Evolutionary conservation across 306 rosid species (phyloP).

Genomic region (Rosa multiflora): DNA sequence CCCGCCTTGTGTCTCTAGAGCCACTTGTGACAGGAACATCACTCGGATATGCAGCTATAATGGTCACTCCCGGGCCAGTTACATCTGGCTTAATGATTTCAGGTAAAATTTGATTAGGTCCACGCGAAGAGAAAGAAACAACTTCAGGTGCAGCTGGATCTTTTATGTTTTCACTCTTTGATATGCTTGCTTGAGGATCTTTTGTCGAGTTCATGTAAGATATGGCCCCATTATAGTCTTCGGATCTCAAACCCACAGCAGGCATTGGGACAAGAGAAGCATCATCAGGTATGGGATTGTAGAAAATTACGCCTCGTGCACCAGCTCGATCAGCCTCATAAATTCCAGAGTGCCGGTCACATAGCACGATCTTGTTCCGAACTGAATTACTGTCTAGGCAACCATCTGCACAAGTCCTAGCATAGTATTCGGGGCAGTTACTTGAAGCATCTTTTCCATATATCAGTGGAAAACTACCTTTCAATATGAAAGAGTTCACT

Average conservation of each 20-base stretch:
- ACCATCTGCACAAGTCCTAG: neutral
- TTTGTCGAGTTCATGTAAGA: slow-evolving; percentile 12
- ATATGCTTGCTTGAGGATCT: slow-evolving; percentile 23
- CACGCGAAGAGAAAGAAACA: slow-evolving; percentile 44
- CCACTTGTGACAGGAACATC: neutral
- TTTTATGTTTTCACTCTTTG: slow-evolving; percentile 16
- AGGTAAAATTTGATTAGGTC: slow-evolving; percentile 29
- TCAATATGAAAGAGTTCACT: slow-evolving; percentile 11
- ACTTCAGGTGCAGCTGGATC: slow-evolving; percentile 33
- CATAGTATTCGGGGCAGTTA: neutral
- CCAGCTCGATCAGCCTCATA: neutral
- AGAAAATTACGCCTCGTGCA: neutral
- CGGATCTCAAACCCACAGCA: neutral
- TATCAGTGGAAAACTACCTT: slow-evolving; percentile 2
- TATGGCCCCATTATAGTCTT: neutral
- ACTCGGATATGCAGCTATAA: slow-evolving; percentile 32
- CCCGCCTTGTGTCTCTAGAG: slow-evolving; percentile 12
- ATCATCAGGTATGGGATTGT: neutral
- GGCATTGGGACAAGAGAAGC: neutral
- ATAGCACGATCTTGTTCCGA: neutral
- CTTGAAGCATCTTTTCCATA: slow-evolving; percentile 14
- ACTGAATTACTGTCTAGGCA: neutral
- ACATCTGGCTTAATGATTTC: slow-evolving; percentile 37
- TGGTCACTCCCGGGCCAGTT: slow-evolving; percentile 39
- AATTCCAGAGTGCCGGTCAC: neutral